Base-by-base conservation (phyloP, 257 asterid genomes). In the Solanum piurae region DNA sequence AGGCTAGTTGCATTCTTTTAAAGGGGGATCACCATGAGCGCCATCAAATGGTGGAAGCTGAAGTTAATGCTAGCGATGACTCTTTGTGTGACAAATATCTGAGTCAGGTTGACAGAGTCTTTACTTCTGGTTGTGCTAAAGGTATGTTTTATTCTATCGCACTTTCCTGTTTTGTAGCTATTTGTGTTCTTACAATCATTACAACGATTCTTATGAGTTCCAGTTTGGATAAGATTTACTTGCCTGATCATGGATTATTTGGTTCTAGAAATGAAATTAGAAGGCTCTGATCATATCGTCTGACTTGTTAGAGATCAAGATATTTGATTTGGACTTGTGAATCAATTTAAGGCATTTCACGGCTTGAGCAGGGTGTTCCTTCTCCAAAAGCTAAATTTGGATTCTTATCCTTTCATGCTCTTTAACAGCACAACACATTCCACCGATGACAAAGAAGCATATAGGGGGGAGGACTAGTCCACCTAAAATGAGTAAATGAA, bases 1-100 rank as follows among this genome's bases (percentile, higher is more conserved):
- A 95, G 99, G 98, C 98, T 88, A 90, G 98, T 94, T n/a, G 89
- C 90, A 93, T 94, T 87, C 93, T 89, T 38, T 69, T 89, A 90
- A 94, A 93, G 91, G 95, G 93, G 66, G 98, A 94, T 77, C 92
- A 88, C 46, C 60, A 31, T 91, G 98, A 94, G 90, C 87, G 86
- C 40, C 76, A 85, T 36, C 91, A 90, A 89, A 55, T 91, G 90
- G 89, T 90, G 76, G 98, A 88, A 75, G 93, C 87, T 86, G 94
- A 91, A 88, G 94, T 89, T 92, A 88, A 87, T 89, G 88, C 89
- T 85, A 86, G 91, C 87, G 95, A 94, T 75, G 89, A 90, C 87
- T 89, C 93, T 88, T 42, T 91, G 60, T 92, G 98, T 86, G 91
- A 93, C 87, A 92, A 88, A 79, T 97, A 94, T 90, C 88, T 95